phyloP scores from a whole-genome alignment of 2,329 filamentous ascomycete genomes.

The Lachnellula willkommii region DNA sequence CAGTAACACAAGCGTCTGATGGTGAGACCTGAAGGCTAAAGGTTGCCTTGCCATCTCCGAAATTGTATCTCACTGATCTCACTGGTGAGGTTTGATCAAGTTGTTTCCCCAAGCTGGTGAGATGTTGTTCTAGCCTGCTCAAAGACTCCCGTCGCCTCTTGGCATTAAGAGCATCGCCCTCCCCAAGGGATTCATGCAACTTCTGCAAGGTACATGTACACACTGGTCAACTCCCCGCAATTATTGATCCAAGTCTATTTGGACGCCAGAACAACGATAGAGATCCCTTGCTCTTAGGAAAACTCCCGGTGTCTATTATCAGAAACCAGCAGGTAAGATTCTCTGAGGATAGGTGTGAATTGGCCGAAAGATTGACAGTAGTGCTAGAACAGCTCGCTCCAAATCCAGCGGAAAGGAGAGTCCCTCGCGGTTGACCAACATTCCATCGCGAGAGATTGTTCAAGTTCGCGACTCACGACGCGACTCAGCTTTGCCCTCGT shows the following conservation, averaged over 20 bases:
- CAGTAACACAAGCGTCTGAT: not conserved
- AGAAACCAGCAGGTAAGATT: not conserved
- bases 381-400: not conserved
- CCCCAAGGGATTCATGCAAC: constrained; percentile 15
- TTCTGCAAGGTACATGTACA: constrained; percentile 21
- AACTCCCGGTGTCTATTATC: not conserved
- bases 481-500: constrained; percentile 13
- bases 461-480: constrained; percentile 19
- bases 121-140: constrained; percentile 20
- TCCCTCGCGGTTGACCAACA: constrained; percentile 10
- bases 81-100: constrained; percentile 2
- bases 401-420: not conserved
- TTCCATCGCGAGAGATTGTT: constrained; percentile 15
- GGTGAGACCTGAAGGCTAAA: not conserved
- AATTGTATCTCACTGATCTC: not conserved
- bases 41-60: not conserved
- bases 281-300: not conserved
- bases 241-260: constrained; percentile 2
- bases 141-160: constrained; percentile 8
- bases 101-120: constrained; percentile 14
- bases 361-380: not conserved
- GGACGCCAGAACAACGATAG: not conserved
- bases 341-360: not conserved
- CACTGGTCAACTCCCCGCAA: not conserved
- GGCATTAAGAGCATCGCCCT: constrained; percentile 20